These are phyloP conservation scores for Lathyrus aphaca DNA, from an alignment of 306 rosid species.

Conservation along the genomic window DNA sequence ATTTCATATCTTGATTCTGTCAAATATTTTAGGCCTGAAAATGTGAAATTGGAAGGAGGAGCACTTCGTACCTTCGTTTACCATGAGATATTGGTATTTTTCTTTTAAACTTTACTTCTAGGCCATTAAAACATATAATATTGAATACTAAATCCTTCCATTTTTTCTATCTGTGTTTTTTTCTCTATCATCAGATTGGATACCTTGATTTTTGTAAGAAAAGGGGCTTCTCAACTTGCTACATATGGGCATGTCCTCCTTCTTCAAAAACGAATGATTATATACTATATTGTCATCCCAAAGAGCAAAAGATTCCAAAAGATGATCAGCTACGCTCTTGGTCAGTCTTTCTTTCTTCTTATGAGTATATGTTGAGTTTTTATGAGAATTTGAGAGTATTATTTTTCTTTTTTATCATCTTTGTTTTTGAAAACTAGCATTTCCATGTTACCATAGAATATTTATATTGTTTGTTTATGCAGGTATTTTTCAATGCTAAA, in stretches of 20 bases:
- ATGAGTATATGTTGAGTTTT: neutral
- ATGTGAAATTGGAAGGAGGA: conserved; percentile 44
- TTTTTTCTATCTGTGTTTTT: neutral
- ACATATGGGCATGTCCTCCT: conserved; percentile 70
- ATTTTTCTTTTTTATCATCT: neutral
- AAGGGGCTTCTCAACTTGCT: conserved; percentile 63
- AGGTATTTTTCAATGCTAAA: conserved; percentile 57
- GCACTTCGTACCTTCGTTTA: conserved; percentile 75
- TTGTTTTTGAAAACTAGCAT: too few species aligned
- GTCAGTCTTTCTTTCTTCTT: conserved; percentile 34
- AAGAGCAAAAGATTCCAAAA: conserved; percentile 63
- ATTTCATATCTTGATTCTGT: conserved; percentile 73
- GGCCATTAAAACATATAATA: neutral
- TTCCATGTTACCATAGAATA: neutral
- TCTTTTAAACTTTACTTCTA: neutral
- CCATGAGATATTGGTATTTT: conserved; percentile 67
- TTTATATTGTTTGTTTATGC: conserved; percentile 27
- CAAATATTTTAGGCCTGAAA: conserved; percentile 66
- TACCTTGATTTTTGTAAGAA: conserved; percentile 75
- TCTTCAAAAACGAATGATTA: conserved; percentile 53
- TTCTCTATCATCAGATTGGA: conserved; percentile 51
- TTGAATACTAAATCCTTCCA: conserved; percentile 2
- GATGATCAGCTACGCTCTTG: conserved; percentile 58
- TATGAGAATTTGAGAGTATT: neutral
- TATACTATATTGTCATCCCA: conserved; percentile 63